A percentile compares a stretch with the other conserved stretches of the same genome.
phyloP scores from a whole-genome alignment of 768 basidiomycete species.

The Melanogaster broomeanus region DNA sequence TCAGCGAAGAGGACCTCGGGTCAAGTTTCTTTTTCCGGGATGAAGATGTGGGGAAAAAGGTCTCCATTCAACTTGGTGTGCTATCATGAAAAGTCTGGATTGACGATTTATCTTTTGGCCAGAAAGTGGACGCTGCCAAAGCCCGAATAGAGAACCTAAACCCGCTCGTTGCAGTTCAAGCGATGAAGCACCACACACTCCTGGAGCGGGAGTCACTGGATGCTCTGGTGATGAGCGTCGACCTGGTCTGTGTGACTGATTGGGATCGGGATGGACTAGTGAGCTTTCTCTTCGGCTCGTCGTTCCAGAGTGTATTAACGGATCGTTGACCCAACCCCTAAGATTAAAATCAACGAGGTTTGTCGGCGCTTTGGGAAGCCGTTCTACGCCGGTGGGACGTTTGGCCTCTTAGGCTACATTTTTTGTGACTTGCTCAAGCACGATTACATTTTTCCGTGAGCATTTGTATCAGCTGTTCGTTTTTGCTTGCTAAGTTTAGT shows the following conservation, averaged over 20 bases:
- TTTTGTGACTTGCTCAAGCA: constrained; percentile 91
- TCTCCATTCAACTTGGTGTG: constrained; percentile 35
- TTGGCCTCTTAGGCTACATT: constrained; percentile 90
- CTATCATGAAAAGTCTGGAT: no score
- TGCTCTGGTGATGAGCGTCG: constrained; percentile 61
- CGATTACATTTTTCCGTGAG: constrained; percentile 85
- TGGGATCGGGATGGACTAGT: constrained; percentile 70
- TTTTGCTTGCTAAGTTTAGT: constrained; percentile 7
- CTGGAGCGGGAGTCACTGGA: constrained; percentile 56
- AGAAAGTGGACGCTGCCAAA: constrained; percentile 88
- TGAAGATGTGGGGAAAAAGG: constrained; percentile 89
- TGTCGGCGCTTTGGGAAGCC: constrained; percentile 75
- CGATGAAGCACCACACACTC: constrained; percentile 50
- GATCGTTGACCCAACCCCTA: constrained; percentile 8
- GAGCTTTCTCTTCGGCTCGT: constrained; percentile 29
- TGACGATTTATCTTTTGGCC: constrained; percentile 39
- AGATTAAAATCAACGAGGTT: constrained; percentile 81
- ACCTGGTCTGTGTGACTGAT: constrained; percentile 89
- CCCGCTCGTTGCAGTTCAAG: constrained; percentile 84
- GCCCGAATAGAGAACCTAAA: constrained; percentile 87
- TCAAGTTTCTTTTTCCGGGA: constrained; percentile 94
- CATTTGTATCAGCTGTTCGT: constrained; percentile 6
- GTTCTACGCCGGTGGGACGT: constrained; percentile 91
- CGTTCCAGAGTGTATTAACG: constrained; percentile 6
- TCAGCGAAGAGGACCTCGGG: constrained; percentile 85